Evolutionary conservation across 768 basidiomycete genomes (phyloP), one percentile per base, ranked within the genome.

Genomic region (Calocybe gangraenosa): DNA sequence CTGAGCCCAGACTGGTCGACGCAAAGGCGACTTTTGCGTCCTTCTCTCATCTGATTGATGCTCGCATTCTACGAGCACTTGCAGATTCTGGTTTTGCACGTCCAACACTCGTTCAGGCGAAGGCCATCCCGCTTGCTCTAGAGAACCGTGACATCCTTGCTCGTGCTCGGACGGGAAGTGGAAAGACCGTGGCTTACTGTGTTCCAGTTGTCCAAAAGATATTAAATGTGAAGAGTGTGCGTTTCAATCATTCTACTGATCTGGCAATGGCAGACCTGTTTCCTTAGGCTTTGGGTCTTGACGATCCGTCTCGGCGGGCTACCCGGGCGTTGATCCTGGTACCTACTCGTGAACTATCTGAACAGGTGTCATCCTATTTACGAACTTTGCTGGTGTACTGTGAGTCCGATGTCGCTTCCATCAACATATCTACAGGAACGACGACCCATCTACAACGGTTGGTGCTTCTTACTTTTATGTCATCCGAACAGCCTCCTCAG

Each of bases 111-210:
- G 87, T 99, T 14, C 96, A 99, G 63, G 76, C 78, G 7, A 92
- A 90, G 61, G 87, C 91, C 3, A 94, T 99, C 38, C 94, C 95
- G 1, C 75, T 95, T 14, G 92, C 94, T 1, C 76, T 99, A 25
- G 87, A 92, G 63, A 82, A 85, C 52, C 72, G 75, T 25, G 96
- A 99, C 63, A 87, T 99, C 43, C 81, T 99, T 23, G 95, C 94
- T 15, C 79, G 91, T 36, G 95, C 96, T 2, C 79, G 91, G 23
- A 99, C 96, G 2, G 96, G 96, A 14, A 93, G 90, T 46, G 96
- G 96, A 19, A 99, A 99, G 70, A 99, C 96, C 0, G 91, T 88
- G 3, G 92, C 96, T 2, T 99, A 99, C 62, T 91, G 89, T 55
- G 75, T 98, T 8, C 96, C 96, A 0, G 67, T 94, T 19, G 71